Base-by-base conservation (phyloP, 106 monocot genomes). In the Dendrobium nobile region DNA sequence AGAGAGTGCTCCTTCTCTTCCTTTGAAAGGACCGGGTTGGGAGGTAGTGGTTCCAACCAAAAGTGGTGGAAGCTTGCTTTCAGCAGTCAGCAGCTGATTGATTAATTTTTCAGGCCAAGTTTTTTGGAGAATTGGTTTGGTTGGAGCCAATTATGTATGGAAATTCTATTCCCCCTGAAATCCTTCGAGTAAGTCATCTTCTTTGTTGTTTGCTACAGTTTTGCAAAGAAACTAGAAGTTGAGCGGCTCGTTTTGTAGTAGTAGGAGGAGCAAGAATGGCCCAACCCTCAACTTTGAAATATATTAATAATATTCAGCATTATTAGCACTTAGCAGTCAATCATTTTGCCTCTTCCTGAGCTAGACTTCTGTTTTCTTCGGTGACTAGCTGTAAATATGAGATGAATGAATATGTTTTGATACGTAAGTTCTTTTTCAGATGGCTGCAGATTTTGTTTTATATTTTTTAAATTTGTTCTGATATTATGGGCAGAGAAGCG, bases 1-100 rank as follows among this genome's bases (percentile, higher is more conserved):
- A 77, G 78, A 81, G 41, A n/a, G 28, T 31, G 59, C 15, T 37
- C 40, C 77, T 3, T 27, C 33, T 85, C 55, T 18, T 91, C 76
- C 89, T 42, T 87, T 93, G 7, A 87, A 73, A 85, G 98, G 98
- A 9, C 98, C 98, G 47, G 98, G 95, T 9, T 99, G 95, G 98
- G 95, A 99, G 79, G 92, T 99, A 19, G 92, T 99, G 47, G 3
- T 97, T 56, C 88, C 92, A 5, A 77, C 88, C 13, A 91, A 87
- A 75, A 84, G 85, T 41, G 90, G 91, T 10, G 89, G 88, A 9
- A 84, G 87, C 20, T 81, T 99, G 51, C 93, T 99, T 44, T 88
- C 92, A 0, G 81, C 91, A 41, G 87, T 99, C 67, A 83, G 72
- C 79, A 92, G 87, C 78, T 94, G 76, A 94, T 15, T 51, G 20